Conservation (phyloP, 2,329 filamentous ascomycete genomes). For the Ustulina deusta region DNA sequence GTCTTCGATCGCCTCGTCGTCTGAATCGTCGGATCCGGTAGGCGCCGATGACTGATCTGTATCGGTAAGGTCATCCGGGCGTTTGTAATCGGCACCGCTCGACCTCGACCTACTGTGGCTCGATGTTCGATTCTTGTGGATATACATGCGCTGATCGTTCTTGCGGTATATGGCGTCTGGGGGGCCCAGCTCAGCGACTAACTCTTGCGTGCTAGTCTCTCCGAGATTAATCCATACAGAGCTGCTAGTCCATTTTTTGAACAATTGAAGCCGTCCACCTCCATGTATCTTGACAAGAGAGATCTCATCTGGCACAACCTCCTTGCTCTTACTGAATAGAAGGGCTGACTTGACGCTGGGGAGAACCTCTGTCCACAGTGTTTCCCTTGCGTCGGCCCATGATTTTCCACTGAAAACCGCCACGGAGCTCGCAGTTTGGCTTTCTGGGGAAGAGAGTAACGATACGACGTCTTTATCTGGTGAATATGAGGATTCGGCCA, state of each 20-base stretch:
- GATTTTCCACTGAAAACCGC: constrained; percentile 91
- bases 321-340: constrained; percentile 76
- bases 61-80: constrained; percentile 72
- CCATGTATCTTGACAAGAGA: constrained; percentile 83
- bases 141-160: constrained; percentile 87
- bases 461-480: constrained; percentile 84
- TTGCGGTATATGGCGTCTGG: constrained; percentile 95
- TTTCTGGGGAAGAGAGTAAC: constrained; percentile 81
- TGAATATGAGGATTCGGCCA: constrained; percentile 80
- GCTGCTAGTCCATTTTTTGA: constrained; percentile 75
- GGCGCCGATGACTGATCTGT: constrained; percentile 81
- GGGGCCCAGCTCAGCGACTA: constrained; percentile 89
- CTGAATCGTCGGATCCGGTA: constrained; percentile 76
- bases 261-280: constrained; percentile 80
- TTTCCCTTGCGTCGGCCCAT: constrained; percentile 84
- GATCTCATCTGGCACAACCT: constrained; percentile 88
- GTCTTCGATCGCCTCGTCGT: constrained; percentile 70
- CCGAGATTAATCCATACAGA: constrained; percentile 81
- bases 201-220: constrained; percentile 90
- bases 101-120: constrained; percentile 64
- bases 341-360: constrained; percentile 79
- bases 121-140: constrained; percentile 74
- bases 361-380: constrained; percentile 80
- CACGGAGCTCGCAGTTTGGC: constrained; percentile 84
- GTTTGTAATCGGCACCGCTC: constrained; percentile 58